These are phyloP conservation scores for Nicotiana rustica DNA, from an alignment of 305 asterid genomes.

Conservation along the genomic window DNA sequence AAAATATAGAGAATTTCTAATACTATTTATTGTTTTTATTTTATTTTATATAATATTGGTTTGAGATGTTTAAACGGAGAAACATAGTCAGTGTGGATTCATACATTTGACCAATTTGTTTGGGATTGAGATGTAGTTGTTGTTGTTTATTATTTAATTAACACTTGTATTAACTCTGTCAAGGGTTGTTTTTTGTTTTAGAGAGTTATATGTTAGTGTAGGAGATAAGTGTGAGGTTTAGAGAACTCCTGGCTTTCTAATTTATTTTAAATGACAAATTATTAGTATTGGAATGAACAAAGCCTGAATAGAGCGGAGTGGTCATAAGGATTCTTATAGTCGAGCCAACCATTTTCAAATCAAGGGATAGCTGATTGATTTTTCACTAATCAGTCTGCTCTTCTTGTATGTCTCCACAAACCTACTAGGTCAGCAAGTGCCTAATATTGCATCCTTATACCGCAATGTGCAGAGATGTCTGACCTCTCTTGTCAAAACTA, in stretches of 20 bases:
- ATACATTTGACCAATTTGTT: background rate
- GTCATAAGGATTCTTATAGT: background rate
- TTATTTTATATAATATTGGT: background rate
- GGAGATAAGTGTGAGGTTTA: background rate
- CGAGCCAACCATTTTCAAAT: background rate
- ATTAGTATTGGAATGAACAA: conserved; percentile 27
- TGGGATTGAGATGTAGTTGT: background rate
- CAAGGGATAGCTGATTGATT: conserved; percentile 27
- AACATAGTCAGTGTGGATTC: background rate
- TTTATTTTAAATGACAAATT: background rate
- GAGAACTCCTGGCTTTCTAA: conserved; percentile 8
- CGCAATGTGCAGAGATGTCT: background rate
- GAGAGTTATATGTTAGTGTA: background rate
- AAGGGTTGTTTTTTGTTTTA: background rate
- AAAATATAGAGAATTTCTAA: background rate
- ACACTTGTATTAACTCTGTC: background rate
- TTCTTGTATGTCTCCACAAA: background rate
- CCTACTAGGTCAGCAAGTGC: conserved; percentile 6
- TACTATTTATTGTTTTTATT: background rate
- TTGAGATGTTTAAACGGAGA: background rate
- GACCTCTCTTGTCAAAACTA: background rate
- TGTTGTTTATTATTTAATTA: background rate
- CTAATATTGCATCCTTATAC: conserved; percentile 17
- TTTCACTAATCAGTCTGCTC: background rate
- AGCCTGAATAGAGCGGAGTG: background rate